Conservation (phyloP, 129 eudicot species). For the Ambrosia trifida region DNA sequence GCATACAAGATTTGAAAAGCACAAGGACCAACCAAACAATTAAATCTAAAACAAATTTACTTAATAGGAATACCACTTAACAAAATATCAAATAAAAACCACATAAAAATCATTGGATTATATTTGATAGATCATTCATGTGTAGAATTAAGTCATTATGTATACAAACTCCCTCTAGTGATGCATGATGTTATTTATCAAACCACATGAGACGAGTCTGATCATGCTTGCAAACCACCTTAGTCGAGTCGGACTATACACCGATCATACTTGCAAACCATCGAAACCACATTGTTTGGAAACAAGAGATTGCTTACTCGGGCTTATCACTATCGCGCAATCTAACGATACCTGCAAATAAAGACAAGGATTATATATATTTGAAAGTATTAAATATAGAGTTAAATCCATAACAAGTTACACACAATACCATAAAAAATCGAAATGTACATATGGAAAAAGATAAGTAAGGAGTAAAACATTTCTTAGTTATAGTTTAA, state of each 20-base stretch:
- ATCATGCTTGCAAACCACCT: neutral
- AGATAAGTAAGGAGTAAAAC: neutral
- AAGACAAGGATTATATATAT: neutral
- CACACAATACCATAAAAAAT: neutral
- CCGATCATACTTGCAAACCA: conserved; percentile 71
- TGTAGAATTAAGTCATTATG: neutral
- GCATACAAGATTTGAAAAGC: no score
- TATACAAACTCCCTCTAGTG: neutral
- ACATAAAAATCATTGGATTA: neutral
- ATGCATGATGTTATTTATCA: neutral
- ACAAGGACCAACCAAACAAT: no score
- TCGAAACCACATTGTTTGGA: conserved; percentile 90
- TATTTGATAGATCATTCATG: neutral
- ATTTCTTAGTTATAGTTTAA: neutral
- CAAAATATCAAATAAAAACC: neutral
- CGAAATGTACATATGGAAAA: neutral
- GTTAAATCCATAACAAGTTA: neutral
- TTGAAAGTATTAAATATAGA: neutral
- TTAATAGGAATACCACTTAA: neutral
- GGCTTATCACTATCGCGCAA: conserved; percentile 79
- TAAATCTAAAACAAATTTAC: neutral
- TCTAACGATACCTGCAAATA: conserved; percentile 70
- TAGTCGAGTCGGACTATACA: neutral
- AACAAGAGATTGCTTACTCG: conserved; percentile 76
- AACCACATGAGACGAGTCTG: neutral